Evolutionary conservation across 2,329 filamentous ascomycete species (phyloP).

Genomic region (Curvularia hawaiiensis): DNA sequence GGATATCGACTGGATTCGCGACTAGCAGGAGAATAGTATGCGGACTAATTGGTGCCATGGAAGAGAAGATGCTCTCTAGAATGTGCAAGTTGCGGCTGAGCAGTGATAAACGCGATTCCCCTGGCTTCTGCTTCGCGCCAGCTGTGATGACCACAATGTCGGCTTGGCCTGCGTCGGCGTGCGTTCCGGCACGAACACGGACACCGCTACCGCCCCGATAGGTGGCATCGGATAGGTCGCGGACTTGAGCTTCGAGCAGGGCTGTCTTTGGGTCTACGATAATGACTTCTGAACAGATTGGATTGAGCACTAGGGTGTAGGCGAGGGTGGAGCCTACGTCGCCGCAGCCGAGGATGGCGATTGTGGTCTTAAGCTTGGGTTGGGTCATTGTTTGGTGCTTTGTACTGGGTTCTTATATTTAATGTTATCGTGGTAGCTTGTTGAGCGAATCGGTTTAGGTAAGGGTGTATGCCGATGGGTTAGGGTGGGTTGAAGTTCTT

Average conservation of each 20-base stretch:
- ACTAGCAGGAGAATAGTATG: slow-evolving; percentile 59
- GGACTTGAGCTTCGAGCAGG: slow-evolving; percentile 56
- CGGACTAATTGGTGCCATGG: slow-evolving; percentile 56
- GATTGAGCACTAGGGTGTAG: slow-evolving; percentile 57
- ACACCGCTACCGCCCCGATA: slow-evolving; percentile 52
- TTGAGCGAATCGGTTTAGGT: not conserved
- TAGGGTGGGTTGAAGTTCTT: not conserved
- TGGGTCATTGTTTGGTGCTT: slow-evolving; percentile 20
- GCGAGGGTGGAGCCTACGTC: slow-evolving; percentile 59
- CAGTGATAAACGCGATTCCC: slow-evolving; percentile 54
- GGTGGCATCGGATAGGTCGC: slow-evolving; percentile 59
- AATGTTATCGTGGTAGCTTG: not conserved
- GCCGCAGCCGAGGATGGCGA: slow-evolving; percentile 59
- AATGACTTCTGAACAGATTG: slow-evolving; percentile 58
- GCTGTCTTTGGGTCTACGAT: slow-evolving; percentile 58
- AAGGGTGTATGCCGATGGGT: not conserved
- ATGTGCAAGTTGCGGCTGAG: slow-evolving; percentile 57
- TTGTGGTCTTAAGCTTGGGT: slow-evolving; percentile 44
- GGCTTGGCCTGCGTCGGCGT: slow-evolving; percentile 57
- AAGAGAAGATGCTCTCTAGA: slow-evolving; percentile 53
- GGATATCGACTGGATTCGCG: slow-evolving; percentile 61
- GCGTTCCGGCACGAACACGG: slow-evolving; percentile 52
- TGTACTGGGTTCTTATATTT: not conserved
- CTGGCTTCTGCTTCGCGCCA: slow-evolving; percentile 57
- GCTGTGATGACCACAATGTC: slow-evolving; percentile 62